Evolutionary conservation across 2,329 filamentous ascomycete genomes (phyloP), one percentile per base, ranked within the genome.

Genomic region (Mycosphaerella sp.): DNA sequence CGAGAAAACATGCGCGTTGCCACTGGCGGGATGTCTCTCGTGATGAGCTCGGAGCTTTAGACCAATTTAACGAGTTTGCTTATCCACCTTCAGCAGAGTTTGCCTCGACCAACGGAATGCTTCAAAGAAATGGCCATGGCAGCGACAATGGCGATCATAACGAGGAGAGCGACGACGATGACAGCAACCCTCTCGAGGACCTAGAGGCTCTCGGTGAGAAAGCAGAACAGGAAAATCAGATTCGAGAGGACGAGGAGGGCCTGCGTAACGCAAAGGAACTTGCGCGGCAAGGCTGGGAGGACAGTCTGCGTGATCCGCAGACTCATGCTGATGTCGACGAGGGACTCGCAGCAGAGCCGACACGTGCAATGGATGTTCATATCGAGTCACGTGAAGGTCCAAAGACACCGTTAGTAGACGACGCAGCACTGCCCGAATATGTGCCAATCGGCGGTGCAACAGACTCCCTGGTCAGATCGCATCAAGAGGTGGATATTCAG

Each of bases 1-100:
- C 89, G 0, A 90, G 87, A 67, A 94, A 94, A 66, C 89, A 95
- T 66, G 87, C 87, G 16, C 90, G 89, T 62, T 95, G 89, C 67
- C 84, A 82, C 12, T 95, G 89, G 89, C 86, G 84, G 59, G 82
- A 86, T 40, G 80, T 93, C n/a, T 82, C 81, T 13, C 81, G 87
- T 28, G 84, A 85, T 2, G 89, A 95, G 61, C 58, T 69, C 10
- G 60, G 62, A 27, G 62, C 58, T 4, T 55, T 69, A 1, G 65
- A 67, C 34, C 60, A 65, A 16, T 46, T 65, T 17, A 60, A 61
- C 59, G 62, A 63, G 21, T 52, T 59, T 4, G 55, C 51, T 9
- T 59, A 59, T 44, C 37, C 50, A 12, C 49, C 21, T 25, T 25
- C 41, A 9, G 43, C 41, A 12, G 35, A 30, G 17, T 35, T 34